Conservation (phyloP, 805 yeast genomes). For the Starmerella stellata region DNA sequence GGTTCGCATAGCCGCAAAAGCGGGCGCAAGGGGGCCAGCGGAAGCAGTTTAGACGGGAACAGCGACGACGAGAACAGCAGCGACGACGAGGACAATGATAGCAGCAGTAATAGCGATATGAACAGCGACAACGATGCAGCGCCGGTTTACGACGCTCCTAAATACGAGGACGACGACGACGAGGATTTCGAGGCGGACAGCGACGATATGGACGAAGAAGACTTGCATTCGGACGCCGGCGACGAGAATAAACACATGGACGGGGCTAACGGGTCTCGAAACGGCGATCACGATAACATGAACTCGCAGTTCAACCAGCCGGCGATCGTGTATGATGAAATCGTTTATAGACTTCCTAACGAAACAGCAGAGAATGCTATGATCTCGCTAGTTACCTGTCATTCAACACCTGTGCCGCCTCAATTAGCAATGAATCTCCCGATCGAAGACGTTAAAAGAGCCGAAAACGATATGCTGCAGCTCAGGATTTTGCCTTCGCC, state of each 20-base stretch:
- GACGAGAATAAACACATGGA: conserved; percentile 2
- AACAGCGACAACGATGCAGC: conserved; percentile 17
- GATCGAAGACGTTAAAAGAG: conserved; percentile 13
- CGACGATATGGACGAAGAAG: conserved; percentile 18
- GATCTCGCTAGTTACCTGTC: conserved; percentile 16
- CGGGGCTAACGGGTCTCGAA: conserved; percentile 1
- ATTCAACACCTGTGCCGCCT: conserved; percentile 14
- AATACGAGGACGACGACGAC: conserved; percentile 17
- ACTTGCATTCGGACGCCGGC: conserved; percentile 8
- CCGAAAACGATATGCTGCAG: conserved; percentile 17
- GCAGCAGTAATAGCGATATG: conserved; percentile 13
- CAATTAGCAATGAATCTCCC: conserved; percentile 10
- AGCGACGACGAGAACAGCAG: not conserved
- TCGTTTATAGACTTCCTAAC: conserved; percentile 14
- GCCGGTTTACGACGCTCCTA: conserved; percentile 12
- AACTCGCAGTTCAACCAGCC: conserved; percentile 14
- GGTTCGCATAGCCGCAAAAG: conserved; percentile 18
- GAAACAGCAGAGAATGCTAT: conserved; percentile 13
- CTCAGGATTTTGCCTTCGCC: conserved; percentile 17
- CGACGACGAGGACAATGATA: not conserved
- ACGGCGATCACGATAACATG: not conserved
- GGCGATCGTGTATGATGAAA: conserved; percentile 15
- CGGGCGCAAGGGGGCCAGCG: too few species aligned
- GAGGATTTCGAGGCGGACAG: conserved; percentile 19
- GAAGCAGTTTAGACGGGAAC: too few species aligned